A percentile compares a stretch with the other conserved stretches of the same genome.
phyloP scores from a whole-genome alignment of 805 yeast genomes.

The Candida peoriensis region DNA sequence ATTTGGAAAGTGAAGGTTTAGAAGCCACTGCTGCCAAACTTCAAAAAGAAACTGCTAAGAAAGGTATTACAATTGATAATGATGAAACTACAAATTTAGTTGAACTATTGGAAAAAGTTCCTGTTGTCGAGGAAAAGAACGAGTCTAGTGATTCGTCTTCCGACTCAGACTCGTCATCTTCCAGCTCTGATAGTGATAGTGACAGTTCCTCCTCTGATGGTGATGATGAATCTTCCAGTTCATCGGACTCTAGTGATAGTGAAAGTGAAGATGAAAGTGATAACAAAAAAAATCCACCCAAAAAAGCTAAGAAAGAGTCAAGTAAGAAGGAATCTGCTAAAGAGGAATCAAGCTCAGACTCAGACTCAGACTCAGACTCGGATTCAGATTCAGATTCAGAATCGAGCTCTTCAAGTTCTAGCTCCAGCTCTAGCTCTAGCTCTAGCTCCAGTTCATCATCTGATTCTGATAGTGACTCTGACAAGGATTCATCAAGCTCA shows the following conservation, averaged over 20 bases:
- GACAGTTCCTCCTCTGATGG: constrained; percentile 5
- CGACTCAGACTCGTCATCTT: constrained; percentile 9
- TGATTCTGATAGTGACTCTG: constrained; percentile 7
- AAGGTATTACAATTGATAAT: constrained; percentile 10
- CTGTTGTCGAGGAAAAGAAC: constrained; percentile 2
- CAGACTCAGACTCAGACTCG: constrained; percentile 20
- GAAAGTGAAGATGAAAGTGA: constrained; percentile 5
- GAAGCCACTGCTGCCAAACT: constrained; percentile 13
- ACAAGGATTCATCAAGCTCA: constrained; percentile 13
- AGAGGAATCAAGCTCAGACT: constrained; percentile 6
- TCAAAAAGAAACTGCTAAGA: constrained; percentile 17
- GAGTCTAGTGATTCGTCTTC: constrained; percentile 8
- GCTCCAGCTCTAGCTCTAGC: constrained; percentile 19
- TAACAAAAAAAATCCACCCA: constrained; percentile 1
- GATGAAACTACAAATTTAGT: constrained; percentile 9
- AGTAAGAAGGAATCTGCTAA: constrained; percentile 1
- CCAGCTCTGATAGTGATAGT: constrained; percentile 7
- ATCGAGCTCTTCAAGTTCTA: constrained; percentile 25
- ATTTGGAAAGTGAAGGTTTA: constrained; percentile 19
- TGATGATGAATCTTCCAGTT: constrained; percentile 7
- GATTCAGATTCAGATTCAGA: constrained; percentile 10
- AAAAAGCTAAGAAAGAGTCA: constrained; percentile 11
- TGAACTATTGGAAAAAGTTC: constrained; percentile 8
- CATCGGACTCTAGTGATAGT: constrained; percentile 3
- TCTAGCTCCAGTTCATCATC: constrained; percentile 18